A percentile compares a stretch with the other conserved stretches of the same genome.
Conservation (phyloP, 495 filamentous ascomycete genomes). For the Penicillium dipodomyicola region DNA sequence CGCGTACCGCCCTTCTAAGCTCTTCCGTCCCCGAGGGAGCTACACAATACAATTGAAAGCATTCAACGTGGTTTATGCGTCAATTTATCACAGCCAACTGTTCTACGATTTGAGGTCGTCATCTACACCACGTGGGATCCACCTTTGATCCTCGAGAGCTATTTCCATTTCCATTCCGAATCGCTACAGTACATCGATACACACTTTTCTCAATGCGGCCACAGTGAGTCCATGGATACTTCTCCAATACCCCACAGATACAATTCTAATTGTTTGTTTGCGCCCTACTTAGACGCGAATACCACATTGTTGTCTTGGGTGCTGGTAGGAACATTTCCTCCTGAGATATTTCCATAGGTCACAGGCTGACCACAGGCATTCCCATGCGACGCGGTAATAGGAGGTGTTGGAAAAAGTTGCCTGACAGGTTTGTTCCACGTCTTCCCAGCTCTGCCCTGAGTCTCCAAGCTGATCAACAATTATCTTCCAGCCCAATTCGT, state of each 20-base stretch:
- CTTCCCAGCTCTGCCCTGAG: constrained; percentile 10
- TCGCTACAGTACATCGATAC: constrained; percentile 8
- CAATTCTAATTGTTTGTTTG: constrained; percentile 25
- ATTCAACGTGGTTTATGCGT: background rate
- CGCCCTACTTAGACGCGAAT: constrained; percentile 62
- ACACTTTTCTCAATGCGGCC: constrained; percentile 48
- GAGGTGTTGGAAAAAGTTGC: constrained; percentile 97
- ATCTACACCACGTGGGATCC: constrained; percentile 18
- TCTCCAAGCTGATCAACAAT: constrained; percentile 18
- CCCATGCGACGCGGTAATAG: constrained; percentile 40
- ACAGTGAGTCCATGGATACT: constrained; percentile 42
- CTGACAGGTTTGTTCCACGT: constrained; percentile 70
- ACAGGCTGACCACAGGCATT: constrained; percentile 16
- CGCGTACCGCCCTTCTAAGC: constrained; percentile 1
- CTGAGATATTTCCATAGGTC: constrained; percentile 4
- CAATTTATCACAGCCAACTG: background rate
- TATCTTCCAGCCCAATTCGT: constrained; percentile 83
- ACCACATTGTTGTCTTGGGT: constrained; percentile 88
- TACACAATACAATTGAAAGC: constrained; percentile 1
- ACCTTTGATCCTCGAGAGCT: constrained; percentile 7
- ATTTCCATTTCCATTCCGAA: background rate
- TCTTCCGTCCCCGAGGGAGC: background rate
- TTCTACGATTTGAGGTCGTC: background rate
- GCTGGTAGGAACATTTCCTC: constrained; percentile 57
- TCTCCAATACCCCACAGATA: constrained; percentile 11